Evolutionary conservation across 441 rosid genomes (phyloP), one percentile per base, ranked within the genome.

Genomic region (Syzygium syzygioides): DNA sequence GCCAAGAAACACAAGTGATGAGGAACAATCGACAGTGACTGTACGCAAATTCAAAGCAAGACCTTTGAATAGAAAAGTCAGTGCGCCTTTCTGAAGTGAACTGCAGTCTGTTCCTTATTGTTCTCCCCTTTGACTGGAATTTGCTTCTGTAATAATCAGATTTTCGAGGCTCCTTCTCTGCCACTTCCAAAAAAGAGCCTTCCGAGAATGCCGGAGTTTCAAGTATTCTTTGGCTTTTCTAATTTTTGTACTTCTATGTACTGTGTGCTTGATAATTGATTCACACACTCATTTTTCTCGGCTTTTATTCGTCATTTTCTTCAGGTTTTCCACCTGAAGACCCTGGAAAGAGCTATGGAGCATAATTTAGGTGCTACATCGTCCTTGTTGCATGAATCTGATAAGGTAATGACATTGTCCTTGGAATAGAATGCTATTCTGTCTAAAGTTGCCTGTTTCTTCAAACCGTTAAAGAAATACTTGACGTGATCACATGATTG

Each of bases 291-390:
- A 87, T 57, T 90, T 80, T 85, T 83, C 90, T 89, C 41, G 86
- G 86, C 87, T 88, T 86, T 30, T 79, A 54, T 37, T 19, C 12
- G 83, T 89, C 18, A 57, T 68, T 28, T 89, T 71, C 87, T 93
- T 87, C 92, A 96, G 99, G 98, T 96, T 92, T 97, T 97, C 90
- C 98, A 91, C 92, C 90, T 97, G 89, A 96, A 95, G 93, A 97
- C 99, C 88, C 91, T 90, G 56, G 96, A 96, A 91, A 96, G 98
- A 92, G 99, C 99, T 88, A 93, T 92, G 95, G 97, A 94, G 88
- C 97, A 95, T 87, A 87, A 92, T 15, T 90, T 95, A 87, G 91
- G 94, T 90, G 92, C 93, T 87, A 90, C 95, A 88, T 92, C 95
- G 53, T 93, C 95, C 59, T 91, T 91, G 54, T 87, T 88, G 87